phyloP scores from a whole-genome alignment of 768 basidiomycete genomes.

The Collybia sordida region DNA sequence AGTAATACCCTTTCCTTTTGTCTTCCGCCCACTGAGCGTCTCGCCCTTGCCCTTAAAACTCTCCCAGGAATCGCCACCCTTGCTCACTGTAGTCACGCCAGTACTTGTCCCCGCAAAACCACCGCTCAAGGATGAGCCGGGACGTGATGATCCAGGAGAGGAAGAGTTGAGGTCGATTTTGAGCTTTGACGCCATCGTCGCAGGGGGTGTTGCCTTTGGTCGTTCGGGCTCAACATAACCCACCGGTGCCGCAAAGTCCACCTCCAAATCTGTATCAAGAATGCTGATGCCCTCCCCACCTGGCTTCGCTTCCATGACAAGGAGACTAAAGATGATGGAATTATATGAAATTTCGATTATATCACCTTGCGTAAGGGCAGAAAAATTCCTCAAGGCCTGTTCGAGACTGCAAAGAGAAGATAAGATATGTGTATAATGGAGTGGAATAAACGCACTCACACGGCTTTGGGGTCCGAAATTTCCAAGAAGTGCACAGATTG shows the following conservation, averaged over 20 bases:
- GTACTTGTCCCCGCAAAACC: constrained; percentile 57
- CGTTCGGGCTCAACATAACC: constrained; percentile 94
- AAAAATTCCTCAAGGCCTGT: constrained; percentile 91
- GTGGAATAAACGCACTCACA: constrained; percentile 54
- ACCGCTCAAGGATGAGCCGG: constrained; percentile 71
- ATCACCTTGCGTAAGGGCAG: constrained; percentile 89
- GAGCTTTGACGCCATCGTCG: constrained; percentile 96
- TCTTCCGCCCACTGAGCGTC: constrained; percentile 85
- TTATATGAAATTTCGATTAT: constrained; percentile 99
- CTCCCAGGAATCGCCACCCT: constrained; percentile 86
- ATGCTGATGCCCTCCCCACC: constrained; percentile 87
- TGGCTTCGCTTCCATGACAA: constrained; percentile 92
- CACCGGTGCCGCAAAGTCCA: constrained; percentile 92
- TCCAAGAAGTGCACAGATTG: constrained; percentile 95
- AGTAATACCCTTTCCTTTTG: constrained; percentile 92
- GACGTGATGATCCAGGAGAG: constrained; percentile 84
- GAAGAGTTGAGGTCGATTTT: constrained; percentile 90
- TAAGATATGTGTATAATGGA: constrained; percentile 4
- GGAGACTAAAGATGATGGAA: constrained; percentile 89
- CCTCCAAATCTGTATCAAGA: constrained; percentile 95
- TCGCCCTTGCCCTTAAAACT: constrained; percentile 96
- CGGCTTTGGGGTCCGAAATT: constrained; percentile 96
- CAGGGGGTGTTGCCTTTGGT: constrained; percentile 73
- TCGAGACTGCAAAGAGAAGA: constrained; percentile 63
- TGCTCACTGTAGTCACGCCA: constrained; percentile 55